phyloP scores from a whole-genome alignment of 1,284 basidiomycete genomes.

The Sanghuangporus baumii region DNA sequence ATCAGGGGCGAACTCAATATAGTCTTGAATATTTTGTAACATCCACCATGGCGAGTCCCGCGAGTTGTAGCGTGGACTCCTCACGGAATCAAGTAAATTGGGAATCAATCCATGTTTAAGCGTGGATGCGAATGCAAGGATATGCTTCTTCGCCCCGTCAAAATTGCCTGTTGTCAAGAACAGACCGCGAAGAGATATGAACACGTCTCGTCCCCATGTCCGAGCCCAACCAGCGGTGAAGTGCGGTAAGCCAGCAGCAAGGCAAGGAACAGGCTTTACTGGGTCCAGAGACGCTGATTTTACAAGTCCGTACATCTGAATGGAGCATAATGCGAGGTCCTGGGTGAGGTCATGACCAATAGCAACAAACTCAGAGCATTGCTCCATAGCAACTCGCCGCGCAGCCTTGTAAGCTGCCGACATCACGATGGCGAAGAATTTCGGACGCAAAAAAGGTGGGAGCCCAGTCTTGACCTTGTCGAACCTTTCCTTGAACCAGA shows the following conservation, averaged over 20 bases:
- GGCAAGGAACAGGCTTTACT: conserved; percentile 60
- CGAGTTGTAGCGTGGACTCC: conserved; percentile 86
- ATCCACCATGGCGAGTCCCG: conserved; percentile 98
- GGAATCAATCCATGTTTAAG: conserved; percentile 89
- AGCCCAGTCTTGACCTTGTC: conserved; percentile 69
- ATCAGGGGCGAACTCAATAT: conserved; percentile 78
- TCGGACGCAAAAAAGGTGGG: conserved; percentile 85
- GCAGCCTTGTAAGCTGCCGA: conserved; percentile 89
- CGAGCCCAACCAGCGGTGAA: conserved; percentile 89
- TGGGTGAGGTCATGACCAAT: conserved; percentile 87
- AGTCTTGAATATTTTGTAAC: conserved; percentile 97
- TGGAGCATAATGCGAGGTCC: conserved; percentile 76
- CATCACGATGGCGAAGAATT: conserved; percentile 88
- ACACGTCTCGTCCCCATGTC: conserved; percentile 96
- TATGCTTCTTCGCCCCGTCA: conserved; percentile 79
- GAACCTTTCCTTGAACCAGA: conserved; percentile 83
- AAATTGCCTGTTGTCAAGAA: conserved; percentile 92
- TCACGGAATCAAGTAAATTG: conserved; percentile 84
- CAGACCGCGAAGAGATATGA: conserved; percentile 87
- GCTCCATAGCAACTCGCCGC: conserved; percentile 74
- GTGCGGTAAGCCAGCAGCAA: conserved; percentile 94
- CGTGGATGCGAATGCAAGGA: conserved; percentile 84
- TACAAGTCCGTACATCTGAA: conserved; percentile 92
- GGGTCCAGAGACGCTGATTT: conserved; percentile 84
- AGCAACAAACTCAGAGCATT: conserved; percentile 79